Conservation (phyloP, 2,329 filamentous ascomycete genomes). For the Meredithiella fracta region DNA sequence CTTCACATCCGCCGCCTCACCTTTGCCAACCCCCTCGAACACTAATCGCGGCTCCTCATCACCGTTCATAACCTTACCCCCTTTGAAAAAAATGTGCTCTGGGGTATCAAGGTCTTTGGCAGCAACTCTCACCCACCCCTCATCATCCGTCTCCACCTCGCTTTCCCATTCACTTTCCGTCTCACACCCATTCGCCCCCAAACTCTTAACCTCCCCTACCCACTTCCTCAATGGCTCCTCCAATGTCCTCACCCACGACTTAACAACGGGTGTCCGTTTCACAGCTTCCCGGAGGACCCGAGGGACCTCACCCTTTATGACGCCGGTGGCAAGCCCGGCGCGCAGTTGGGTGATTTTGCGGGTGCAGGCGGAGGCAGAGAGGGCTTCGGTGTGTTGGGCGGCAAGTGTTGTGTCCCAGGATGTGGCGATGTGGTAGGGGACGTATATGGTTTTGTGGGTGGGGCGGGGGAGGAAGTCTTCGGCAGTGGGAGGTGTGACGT, state of each 20-base stretch:
- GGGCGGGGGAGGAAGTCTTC: slow-evolving; percentile 71
- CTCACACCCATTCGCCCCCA: slow-evolving; percentile 26
- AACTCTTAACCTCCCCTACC: slow-evolving; percentile 29
- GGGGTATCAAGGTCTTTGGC: not conserved
- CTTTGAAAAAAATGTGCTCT: not conserved
- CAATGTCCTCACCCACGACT: slow-evolving; percentile 62
- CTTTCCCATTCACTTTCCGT: slow-evolving; percentile 23
- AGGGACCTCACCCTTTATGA: slow-evolving; percentile 45
- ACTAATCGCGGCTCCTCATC: slow-evolving; percentile 50
- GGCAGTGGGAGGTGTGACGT: slow-evolving; percentile 65
- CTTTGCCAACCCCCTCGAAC: slow-evolving; percentile 63
- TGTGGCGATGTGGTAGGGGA: slow-evolving; percentile 80
- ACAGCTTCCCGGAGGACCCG: slow-evolving; percentile 64
- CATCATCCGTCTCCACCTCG: slow-evolving; percentile 32
- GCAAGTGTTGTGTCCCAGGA: slow-evolving; percentile 52
- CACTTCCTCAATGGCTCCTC: slow-evolving; percentile 73
- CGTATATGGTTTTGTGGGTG: slow-evolving; percentile 51
- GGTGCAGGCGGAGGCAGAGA: slow-evolving; percentile 25
- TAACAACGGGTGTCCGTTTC: slow-evolving; percentile 65
- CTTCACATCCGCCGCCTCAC: slow-evolving; percentile 67
- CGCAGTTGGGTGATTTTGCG: slow-evolving; percentile 32
- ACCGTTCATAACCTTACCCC: slow-evolving; percentile 24
- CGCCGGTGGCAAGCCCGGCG: slow-evolving; percentile 25
- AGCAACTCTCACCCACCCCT: slow-evolving; percentile 74
- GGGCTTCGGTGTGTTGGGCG: slow-evolving; percentile 35